Conservation (phyloP, 2,329 filamentous ascomycete species). For the Dactylellina leptospora region DNA sequence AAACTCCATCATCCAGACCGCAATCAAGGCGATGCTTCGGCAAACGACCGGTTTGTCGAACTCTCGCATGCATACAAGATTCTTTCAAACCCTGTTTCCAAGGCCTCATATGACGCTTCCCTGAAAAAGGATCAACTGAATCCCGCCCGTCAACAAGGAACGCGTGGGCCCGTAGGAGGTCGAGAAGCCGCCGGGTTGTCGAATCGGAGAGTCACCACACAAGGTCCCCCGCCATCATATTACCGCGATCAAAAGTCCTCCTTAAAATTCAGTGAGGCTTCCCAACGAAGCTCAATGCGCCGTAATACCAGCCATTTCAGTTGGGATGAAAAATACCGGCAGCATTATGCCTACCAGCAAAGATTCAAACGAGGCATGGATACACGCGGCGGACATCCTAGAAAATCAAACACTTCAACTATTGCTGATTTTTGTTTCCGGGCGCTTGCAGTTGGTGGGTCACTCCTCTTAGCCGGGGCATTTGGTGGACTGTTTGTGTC, state of each 20-base stretch:
- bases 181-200: conserved; percentile 83
- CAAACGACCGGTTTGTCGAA: conserved; percentile 78
- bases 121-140: neutral
- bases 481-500: conserved; percentile 36
- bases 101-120: conserved; percentile 79
- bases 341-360: conserved; percentile 66
- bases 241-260: conserved; percentile 73
- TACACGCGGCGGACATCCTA: neutral
- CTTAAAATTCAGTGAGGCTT: conserved; percentile 66
- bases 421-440: conserved; percentile 31
- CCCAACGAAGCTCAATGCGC: conserved; percentile 64
- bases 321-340: conserved; percentile 74
- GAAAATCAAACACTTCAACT: conserved; percentile 11
- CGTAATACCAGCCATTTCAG: conserved; percentile 79
- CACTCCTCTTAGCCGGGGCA: conserved; percentile 33
- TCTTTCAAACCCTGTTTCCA: conserved; percentile 76
- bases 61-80: conserved; percentile 85
- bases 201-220: conserved; percentile 77
- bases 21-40: conserved; percentile 78
- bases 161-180: conserved; percentile 72
- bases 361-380: conserved; percentile 57
- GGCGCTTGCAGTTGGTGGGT: conserved; percentile 39
- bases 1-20: conserved; percentile 92
- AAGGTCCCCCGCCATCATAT: conserved; percentile 88
- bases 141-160: conserved; percentile 64